Base-by-base conservation (phyloP, 441 rosid genomes). In the Populus hybrid region DNA sequence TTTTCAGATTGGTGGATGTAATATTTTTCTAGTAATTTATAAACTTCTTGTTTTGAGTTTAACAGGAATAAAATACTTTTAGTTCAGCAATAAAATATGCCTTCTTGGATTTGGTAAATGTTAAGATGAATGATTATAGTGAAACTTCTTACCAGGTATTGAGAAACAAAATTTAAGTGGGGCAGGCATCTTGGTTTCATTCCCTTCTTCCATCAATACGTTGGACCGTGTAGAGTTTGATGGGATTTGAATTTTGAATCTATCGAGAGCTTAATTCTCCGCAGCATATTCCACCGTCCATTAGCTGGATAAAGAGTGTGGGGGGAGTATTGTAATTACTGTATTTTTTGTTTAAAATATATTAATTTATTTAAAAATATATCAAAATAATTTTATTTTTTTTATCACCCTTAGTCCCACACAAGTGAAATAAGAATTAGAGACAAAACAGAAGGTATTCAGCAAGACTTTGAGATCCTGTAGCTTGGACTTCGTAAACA, bases 21-120 rank as follows among this genome's bases (percentile, higher is more conserved):
- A 12, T 78, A 40, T 76, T 73, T 72, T 28, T 65, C 23, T 66
- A 14, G 57, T 14, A 21, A 6, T 81, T 66, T 30, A n/a, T 64
- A 40, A 46, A 61, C 61, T 74, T 80, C 68, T 24, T 76, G 74
- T 32, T n/a, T 30, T 26, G 30, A 75, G 36, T 38, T 71, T 76
- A n/a, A 67, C 70, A 5, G 9, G 66, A 67, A 30, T 67, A 67
- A 67, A 6, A 67, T 67, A 3, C 70, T 6, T 14, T 6, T 14
- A 30, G 38, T 59, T 34, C 10, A 59, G 26, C 50, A 69, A 57
- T 69, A 59, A 57, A 18, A 24, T 26, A 28, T 32, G 36, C 38
- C 14, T 40, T 67, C 38, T 28, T 67, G 70, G 38, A 12, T 14
- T 6, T 26, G 36, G 34, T 9, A 14, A 9, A 0, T 16, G 10